These are phyloP conservation scores for Coniochaeta pulveracea DNA, from an alignment of 2,329 filamentous ascomycete species.

Conservation along the genomic window DNA sequence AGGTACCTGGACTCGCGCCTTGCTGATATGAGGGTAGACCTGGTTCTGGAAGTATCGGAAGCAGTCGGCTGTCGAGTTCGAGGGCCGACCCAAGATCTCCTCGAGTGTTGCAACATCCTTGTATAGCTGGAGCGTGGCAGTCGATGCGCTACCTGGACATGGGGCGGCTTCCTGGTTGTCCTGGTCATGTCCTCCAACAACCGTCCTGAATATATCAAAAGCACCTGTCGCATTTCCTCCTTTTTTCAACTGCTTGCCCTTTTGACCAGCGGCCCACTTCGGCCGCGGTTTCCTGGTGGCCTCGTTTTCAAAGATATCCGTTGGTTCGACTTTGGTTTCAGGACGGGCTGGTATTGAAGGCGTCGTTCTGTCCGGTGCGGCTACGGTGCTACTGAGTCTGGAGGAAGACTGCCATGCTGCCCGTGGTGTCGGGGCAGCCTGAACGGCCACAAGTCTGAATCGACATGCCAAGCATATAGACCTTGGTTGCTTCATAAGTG, in stretches of 20 bases:
- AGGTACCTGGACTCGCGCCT: constrained; percentile 14
- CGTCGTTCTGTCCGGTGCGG: no score
- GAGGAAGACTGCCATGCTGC: constrained; percentile 3
- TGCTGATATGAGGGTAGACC: constrained; percentile 18
- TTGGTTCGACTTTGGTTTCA: neutral
- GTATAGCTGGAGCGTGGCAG: constrained; percentile 13
- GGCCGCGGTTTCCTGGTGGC: no score
- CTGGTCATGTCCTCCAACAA: constrained; percentile 10
- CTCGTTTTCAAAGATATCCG: no score
- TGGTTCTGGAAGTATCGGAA: constrained; percentile 20
- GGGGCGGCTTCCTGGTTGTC: neutral
- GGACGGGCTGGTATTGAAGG: no score
- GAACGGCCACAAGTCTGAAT: no score
- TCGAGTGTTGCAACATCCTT: constrained; percentile 17
- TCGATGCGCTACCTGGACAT: constrained; percentile 2
- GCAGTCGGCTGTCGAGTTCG: constrained; percentile 9
- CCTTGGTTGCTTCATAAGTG: constrained; percentile 9
- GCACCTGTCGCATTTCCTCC: constrained; percentile 7
- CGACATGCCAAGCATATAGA: constrained; percentile 8
- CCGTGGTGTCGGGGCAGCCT: neutral
- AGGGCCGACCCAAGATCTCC: constrained; percentile 14
- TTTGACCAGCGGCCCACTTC: no score
- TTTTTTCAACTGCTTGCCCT: no score
- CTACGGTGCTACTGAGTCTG: neutral
- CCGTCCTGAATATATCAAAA: constrained; percentile 11